Evolutionary conservation across 306 rosid species (phyloP), one percentile per base, ranked within the genome.

Genomic region (Prunus dulcis): DNA sequence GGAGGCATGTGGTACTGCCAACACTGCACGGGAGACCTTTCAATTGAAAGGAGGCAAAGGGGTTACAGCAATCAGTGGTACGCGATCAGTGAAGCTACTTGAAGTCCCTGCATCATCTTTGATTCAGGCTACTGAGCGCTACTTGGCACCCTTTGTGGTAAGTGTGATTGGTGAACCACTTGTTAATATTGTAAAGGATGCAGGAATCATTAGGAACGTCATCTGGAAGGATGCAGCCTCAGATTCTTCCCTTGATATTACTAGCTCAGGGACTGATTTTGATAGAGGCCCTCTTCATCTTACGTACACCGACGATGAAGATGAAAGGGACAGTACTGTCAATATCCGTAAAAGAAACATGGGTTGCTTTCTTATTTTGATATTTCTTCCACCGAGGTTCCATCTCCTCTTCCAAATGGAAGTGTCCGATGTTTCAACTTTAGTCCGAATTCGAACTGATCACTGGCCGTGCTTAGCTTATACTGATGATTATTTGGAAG

Each of bases 391-490:
- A 32, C 98, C 98, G 0, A 84, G 96, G 86, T 92, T 89, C 79
- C 98, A 95, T 91, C 96, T 95, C 66, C 98, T 95, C 86, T 88
- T 95, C 82, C 92, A 90, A 78, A 88, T 92, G 97, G 98, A 92
- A 84, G 98, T 95, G 30, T 87, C 88, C 8, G 93, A 95, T 79
- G 79, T 80, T 86, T 95, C 97, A 70, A 90, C 97, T 25, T 84
- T 95, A 73, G 97, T 95, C 67, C 92, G 93, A 46, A 95, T 95
- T 63, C 90, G 93, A 73, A 95, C 98, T 4, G 97, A 95, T 84
- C 96, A 95, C 80, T 92, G 98, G 97, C 98, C 98, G 1, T 90
- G 98, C 89, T 86, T 95, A 76, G 98, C 98, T 60, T 95, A 95
- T 80, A 86, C 93, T 49, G 98, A 95, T 82, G 98, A 92, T 82